Conservation (phyloP, 345 rosid genomes). For the Eutrema heterophyllum region DNA sequence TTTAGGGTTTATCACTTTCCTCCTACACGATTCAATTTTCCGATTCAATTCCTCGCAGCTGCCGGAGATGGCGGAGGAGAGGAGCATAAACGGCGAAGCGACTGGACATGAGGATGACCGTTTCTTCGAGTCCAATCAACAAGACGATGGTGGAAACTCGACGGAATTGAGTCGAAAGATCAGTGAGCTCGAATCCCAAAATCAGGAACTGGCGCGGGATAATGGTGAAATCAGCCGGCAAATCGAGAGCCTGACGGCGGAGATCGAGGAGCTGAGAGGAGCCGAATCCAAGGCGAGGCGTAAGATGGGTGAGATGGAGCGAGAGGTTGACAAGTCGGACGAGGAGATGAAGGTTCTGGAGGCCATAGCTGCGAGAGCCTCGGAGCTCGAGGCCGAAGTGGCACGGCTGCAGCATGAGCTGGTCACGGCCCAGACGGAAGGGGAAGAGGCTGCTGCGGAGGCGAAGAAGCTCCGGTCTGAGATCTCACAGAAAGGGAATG, state of each 20-base stretch:
- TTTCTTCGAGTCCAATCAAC: conserved; percentile 37
- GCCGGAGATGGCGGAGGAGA: conserved; percentile 46
- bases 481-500: conserved; percentile 35
- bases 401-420: conserved; percentile 63
- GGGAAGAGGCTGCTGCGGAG: conserved; percentile 43
- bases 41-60: not conserved
- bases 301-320: conserved; percentile 38
- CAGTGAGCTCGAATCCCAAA: conserved; percentile 51
- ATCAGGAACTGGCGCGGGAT: conserved; percentile 34
- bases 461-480: conserved; percentile 28
- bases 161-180: conserved; percentile 37
- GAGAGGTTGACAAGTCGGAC: conserved; percentile 44
- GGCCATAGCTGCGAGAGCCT: conserved; percentile 45
- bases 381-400: conserved; percentile 59
- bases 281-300: conserved; percentile 34
- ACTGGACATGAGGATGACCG: conserved; percentile 31
- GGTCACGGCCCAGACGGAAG: conserved; percentile 47
- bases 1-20: conserved; percentile 17
- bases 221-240: conserved; percentile 37
- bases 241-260: conserved; percentile 30
- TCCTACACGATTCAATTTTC: not conserved
- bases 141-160: conserved; percentile 21
- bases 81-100: conserved; percentile 37
- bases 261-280: conserved; percentile 43
- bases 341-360: conserved; percentile 49